phyloP scores from a whole-genome alignment of 371 early-diverging fungal species.

The Nematocida ironsii region DNA sequence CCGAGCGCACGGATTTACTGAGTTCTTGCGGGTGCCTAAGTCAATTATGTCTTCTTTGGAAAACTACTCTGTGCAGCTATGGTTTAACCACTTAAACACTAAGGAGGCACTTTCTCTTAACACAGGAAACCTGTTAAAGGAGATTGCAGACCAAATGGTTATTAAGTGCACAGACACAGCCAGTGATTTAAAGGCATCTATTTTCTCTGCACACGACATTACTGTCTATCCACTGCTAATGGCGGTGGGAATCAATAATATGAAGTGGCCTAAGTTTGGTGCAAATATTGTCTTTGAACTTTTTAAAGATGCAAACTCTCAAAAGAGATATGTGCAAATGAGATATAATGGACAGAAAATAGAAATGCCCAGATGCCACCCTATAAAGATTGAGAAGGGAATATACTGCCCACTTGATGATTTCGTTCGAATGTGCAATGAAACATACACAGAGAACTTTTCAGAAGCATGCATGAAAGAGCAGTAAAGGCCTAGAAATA shows the following conservation, averaged over 20 bases:
- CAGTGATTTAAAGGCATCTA: slow-evolving; percentile 9
- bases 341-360: slow-evolving; percentile 41
- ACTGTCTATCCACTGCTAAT: slow-evolving; percentile 54
- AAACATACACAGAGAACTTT: slow-evolving; percentile 34
- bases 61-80: slow-evolving; percentile 48
- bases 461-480: slow-evolving; percentile 27
- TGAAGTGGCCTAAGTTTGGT: slow-evolving; percentile 54
- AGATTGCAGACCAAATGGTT: slow-evolving; percentile 39
- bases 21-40: slow-evolving; percentile 26
- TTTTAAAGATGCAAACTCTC: slow-evolving; percentile 21
- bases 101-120: slow-evolving; percentile 36
- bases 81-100: slow-evolving; percentile 55
- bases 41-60: slow-evolving; percentile 35
- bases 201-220: slow-evolving; percentile 58
- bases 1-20: slow-evolving; percentile 36
- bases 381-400: background rate
- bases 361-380: slow-evolving; percentile 24
- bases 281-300: slow-evolving; percentile 56
- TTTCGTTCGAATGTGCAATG: slow-evolving; percentile 52
- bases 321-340: slow-evolving; percentile 52
- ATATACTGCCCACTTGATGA: slow-evolving; percentile 40
- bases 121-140: slow-evolving; percentile 47
- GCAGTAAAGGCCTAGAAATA: slow-evolving; percentile 22
- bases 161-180: slow-evolving; percentile 4
- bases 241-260: slow-evolving; percentile 20